A percentile compares a stretch with the other conserved stretches of the same genome.
Evolutionary conservation across 257 asterid genomes (phyloP).

Genomic region (Plantago major): DNA sequence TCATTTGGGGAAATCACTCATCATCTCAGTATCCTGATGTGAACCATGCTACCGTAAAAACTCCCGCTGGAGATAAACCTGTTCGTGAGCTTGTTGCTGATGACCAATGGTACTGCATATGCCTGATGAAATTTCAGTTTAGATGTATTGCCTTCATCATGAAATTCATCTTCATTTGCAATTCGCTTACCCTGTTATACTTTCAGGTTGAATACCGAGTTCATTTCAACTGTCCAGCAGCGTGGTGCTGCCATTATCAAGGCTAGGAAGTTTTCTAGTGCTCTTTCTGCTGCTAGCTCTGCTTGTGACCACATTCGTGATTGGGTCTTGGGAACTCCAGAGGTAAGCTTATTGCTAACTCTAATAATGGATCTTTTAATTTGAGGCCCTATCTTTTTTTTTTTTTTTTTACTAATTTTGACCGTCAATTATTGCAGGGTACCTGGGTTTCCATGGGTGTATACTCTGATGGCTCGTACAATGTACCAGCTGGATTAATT

Average conservation of each 20-base stretch:
- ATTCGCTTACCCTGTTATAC: neutral
- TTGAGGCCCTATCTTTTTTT: neutral
- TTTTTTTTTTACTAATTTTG: neutral
- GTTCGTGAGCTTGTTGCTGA: slow-evolving; percentile 72
- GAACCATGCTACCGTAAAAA: slow-evolving; percentile 74
- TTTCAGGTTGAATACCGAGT: slow-evolving; percentile 74
- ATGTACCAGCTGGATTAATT: slow-evolving; percentile 82
- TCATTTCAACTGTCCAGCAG: slow-evolving; percentile 79
- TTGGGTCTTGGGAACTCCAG: slow-evolving; percentile 97
- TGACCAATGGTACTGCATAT: slow-evolving; percentile 57
- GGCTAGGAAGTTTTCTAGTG: slow-evolving; percentile 91
- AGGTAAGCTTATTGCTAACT: slow-evolving; percentile 36
- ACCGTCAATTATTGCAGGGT: slow-evolving; percentile 44
- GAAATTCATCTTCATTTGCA: neutral
- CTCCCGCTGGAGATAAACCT: slow-evolving; percentile 72
- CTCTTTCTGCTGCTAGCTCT: slow-evolving; percentile 96
- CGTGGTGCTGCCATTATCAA: slow-evolving; percentile 98
- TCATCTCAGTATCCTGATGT: slow-evolving; percentile 95
- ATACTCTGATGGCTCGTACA: slow-evolving; percentile 90
- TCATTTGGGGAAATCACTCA: slow-evolving; percentile 96
- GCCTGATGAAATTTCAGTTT: neutral
- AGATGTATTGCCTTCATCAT: neutral
- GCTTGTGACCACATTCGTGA: slow-evolving; percentile 97
- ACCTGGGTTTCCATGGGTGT: slow-evolving; percentile 98
- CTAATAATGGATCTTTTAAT: neutral